Conservation (phyloP, 1,139 yeast species). For the Geotrichum europaeum region DNA sequence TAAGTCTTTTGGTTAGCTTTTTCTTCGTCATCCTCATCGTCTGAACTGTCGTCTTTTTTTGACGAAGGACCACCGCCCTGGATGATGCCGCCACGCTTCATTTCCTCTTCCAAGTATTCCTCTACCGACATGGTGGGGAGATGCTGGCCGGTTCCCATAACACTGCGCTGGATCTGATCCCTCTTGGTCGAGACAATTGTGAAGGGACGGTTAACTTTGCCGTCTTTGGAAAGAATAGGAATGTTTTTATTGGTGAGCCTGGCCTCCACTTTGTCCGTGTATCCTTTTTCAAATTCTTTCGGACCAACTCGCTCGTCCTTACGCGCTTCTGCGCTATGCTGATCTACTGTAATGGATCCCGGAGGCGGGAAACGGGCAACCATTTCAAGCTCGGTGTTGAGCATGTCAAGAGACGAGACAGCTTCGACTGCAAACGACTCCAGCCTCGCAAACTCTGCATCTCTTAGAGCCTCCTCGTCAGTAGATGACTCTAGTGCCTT, state of each 20-base stretch:
- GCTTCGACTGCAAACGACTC: conserved; percentile 48
- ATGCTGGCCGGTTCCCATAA: conserved; percentile 87
- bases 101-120: conserved; percentile 80
- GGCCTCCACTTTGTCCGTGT: conserved; percentile 14
- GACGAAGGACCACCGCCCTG: conserved; percentile 45
- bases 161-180: conserved; percentile 54
- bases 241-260: conserved; percentile 5
- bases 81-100: conserved; percentile 70
- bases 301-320: conserved; percentile 3
- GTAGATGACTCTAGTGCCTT: conserved; percentile 27
- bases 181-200: conserved; percentile 57
- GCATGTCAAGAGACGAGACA: conserved; percentile 48
- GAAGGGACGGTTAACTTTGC: conserved; percentile 79
- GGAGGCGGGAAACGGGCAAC: conserved; percentile 31
- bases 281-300: conserved; percentile 1
- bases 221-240: conserved; percentile 43
- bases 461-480: conserved; percentile 46
- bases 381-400: conserved; percentile 54
- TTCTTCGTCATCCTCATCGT: conserved; percentile 39
- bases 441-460: conserved; percentile 50
- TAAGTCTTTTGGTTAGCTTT: conserved; percentile 48
- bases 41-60: conserved; percentile 43
- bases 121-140: conserved; percentile 95
- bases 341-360: conserved; percentile 4
- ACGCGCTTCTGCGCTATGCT: conserved; percentile 7